Evolutionary conservation across 2,329 filamentous ascomycete genomes (phyloP).

Genomic region (Elsinoe perseae): DNA sequence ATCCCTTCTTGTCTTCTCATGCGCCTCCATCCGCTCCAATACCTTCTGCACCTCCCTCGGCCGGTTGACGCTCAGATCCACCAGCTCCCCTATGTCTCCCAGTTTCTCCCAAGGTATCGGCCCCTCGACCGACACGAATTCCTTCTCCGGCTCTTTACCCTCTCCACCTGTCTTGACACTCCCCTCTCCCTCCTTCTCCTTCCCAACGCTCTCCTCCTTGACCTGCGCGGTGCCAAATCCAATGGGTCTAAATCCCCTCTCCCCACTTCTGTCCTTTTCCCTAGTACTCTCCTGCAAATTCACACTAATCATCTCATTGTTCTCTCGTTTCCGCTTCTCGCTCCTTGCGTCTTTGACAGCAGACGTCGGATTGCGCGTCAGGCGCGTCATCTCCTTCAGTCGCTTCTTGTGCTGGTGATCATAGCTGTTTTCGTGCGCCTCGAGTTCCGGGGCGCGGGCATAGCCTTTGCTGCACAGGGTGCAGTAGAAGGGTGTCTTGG

Average conservation of each 20-base stretch:
- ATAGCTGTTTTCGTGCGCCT: constrained; percentile 87
- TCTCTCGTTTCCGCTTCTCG: constrained; percentile 34
- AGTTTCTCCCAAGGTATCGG: constrained; percentile 19
- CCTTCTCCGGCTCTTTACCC: background rate
- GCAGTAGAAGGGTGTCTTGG: constrained; percentile 29
- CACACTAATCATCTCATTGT: constrained; percentile 17
- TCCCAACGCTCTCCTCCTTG: background rate
- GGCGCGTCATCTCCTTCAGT: constrained; percentile 78
- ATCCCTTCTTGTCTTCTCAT: constrained; percentile 1
- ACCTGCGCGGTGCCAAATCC: too few species aligned
- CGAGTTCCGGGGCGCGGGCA: constrained; percentile 89
- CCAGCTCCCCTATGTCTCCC: constrained; percentile 7
- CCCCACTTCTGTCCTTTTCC: background rate
- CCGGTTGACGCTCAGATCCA: constrained; percentile 2
- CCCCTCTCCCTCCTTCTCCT: background rate
- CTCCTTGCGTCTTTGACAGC: constrained; percentile 58
- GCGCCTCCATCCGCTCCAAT: background rate
- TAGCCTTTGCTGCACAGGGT: constrained; percentile 90
- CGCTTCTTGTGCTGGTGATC: constrained; percentile 93
- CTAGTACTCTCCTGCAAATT: constrained; percentile 10
- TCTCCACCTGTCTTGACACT: constrained; percentile 13
- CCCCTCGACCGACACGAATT: constrained; percentile 3
- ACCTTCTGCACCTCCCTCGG: constrained; percentile 15
- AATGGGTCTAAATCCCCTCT: constrained; percentile 18
- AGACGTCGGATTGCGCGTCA: constrained; percentile 63